Evolutionary conservation across 768 basidiomycete genomes (phyloP).

Genomic region (Gelatoporia subvermispora): DNA sequence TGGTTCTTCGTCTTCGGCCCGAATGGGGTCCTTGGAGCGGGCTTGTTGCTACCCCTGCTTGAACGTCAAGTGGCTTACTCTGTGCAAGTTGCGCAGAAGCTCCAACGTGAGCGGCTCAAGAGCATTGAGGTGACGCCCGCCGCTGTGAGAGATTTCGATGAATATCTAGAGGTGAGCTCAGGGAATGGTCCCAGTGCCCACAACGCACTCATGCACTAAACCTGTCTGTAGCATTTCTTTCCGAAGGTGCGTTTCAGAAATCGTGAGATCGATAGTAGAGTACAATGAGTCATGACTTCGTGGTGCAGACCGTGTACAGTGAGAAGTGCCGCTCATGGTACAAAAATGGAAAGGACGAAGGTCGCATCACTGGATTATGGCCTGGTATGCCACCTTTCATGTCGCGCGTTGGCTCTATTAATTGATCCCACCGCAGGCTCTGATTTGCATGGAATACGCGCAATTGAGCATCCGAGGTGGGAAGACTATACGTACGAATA

Average conservation of each 20-base stretch:
- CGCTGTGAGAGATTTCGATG: constrained; percentile 58
- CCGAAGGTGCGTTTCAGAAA: constrained; percentile 37
- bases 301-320: constrained; percentile 25
- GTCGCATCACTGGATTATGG: constrained; percentile 53
- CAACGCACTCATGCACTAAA: not conserved
- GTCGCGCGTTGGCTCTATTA: not conserved
- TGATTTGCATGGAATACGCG: constrained; percentile 40
- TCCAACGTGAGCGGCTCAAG: constrained; percentile 60
- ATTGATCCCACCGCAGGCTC: constrained; percentile 32
- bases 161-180: constrained; percentile 45
- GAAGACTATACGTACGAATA: constrained; percentile 54
- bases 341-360: constrained; percentile 51
- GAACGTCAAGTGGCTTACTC: constrained; percentile 56
- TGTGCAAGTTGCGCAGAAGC: constrained; percentile 47
- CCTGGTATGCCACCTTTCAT: constrained; percentile 35
- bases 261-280: no score
- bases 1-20: constrained; percentile 56
- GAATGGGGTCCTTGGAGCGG: constrained; percentile 49
- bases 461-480: constrained; percentile 52
- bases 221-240: constrained; percentile 39
- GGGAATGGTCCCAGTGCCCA: not conserved
- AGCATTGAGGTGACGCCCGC: constrained; percentile 56
- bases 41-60: constrained; percentile 48
- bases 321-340: constrained; percentile 60
- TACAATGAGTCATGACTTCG: no score